Conservation (phyloP, 768 basidiomycete species). For the Rhodotorula toruloides region DNA sequence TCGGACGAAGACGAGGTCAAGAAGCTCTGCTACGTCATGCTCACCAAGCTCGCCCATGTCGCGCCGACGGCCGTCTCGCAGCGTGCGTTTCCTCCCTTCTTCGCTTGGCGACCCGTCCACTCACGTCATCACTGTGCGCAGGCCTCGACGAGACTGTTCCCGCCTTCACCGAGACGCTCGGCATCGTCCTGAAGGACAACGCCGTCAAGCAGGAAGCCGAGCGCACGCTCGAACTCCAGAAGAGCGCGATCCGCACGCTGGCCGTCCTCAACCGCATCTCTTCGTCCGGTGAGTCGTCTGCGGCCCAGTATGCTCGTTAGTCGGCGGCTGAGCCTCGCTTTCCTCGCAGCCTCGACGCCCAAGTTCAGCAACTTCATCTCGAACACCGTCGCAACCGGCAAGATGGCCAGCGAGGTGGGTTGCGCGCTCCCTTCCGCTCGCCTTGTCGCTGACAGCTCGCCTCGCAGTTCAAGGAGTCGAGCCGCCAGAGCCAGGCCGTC, state of each 20-base stretch:
- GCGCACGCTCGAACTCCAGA: constrained; percentile 80
- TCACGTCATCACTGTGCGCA: background rate
- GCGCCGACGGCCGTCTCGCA: constrained; percentile 77
- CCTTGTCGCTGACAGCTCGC: too few species aligned
- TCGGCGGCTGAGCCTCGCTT: background rate
- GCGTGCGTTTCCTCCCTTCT: constrained; percentile 45
- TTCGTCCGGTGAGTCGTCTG: constrained; percentile 1
- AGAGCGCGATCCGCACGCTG: constrained; percentile 80
- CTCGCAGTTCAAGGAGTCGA: constrained; percentile 22
- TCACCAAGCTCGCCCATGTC: constrained; percentile 81
- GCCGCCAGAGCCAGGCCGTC: constrained; percentile 17
- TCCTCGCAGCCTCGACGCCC: constrained; percentile 2
- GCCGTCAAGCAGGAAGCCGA: constrained; percentile 84
- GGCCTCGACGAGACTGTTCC: constrained; percentile 74
- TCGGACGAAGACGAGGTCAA: constrained; percentile 94
- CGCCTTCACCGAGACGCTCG: constrained; percentile 79
- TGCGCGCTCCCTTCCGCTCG: background rate
- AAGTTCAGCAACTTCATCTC: constrained; percentile 18
- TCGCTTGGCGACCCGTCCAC: too few species aligned
- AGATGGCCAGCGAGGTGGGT: constrained; percentile 21
- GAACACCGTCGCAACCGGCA: constrained; percentile 6
- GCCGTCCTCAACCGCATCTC: constrained; percentile 74
- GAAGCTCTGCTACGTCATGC: constrained; percentile 89
- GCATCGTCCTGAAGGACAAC: constrained; percentile 86
- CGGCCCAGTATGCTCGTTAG: background rate